Conservation (phyloP, 345 rosid species). For the Erodium maritimum region DNA sequence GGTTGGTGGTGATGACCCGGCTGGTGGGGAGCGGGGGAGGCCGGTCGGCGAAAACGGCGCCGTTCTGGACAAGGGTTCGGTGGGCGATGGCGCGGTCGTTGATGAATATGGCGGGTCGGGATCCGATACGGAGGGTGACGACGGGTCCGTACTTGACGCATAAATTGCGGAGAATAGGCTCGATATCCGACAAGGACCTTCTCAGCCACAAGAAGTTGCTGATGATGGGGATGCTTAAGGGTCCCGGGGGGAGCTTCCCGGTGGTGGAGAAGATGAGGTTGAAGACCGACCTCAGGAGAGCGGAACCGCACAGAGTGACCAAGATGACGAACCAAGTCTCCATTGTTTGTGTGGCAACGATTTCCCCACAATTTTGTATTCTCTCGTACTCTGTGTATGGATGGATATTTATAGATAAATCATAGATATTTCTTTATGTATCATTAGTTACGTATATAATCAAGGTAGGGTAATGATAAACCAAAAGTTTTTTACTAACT, state of each 20-base stretch:
- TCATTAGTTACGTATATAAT: too few relatives aligned
- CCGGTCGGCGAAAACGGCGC: too few relatives aligned
- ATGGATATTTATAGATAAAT: too few relatives aligned
- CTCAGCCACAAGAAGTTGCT: conserved; percentile 1
- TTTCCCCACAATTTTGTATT: too few relatives aligned
- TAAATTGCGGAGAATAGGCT: not conserved
- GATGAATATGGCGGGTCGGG: conserved; percentile 3
- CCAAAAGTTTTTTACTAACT: too few relatives aligned
- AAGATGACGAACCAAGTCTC: conserved; percentile 1
- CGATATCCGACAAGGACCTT: not conserved
- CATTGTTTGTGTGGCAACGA: not conserved
- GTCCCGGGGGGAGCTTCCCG: conserved; percentile 3
- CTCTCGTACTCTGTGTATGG: too few relatives aligned
- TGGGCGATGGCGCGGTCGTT: not conserved
- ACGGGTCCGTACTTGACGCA: conserved; percentile 1
- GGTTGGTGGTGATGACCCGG: not conserved
- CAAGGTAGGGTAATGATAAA: too few relatives aligned
- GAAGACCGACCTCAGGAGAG: not conserved
- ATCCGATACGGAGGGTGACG: conserved; percentile 3
- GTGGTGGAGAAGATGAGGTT: not conserved
- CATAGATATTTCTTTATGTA: too few relatives aligned
- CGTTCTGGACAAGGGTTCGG: not conserved
- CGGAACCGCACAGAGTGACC: not conserved
- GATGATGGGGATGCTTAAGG: not conserved
- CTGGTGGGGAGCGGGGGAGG: not conserved